Conservation (phyloP, 169 alveolate genomes). For the Plasmodium gallinaceum region DNA sequence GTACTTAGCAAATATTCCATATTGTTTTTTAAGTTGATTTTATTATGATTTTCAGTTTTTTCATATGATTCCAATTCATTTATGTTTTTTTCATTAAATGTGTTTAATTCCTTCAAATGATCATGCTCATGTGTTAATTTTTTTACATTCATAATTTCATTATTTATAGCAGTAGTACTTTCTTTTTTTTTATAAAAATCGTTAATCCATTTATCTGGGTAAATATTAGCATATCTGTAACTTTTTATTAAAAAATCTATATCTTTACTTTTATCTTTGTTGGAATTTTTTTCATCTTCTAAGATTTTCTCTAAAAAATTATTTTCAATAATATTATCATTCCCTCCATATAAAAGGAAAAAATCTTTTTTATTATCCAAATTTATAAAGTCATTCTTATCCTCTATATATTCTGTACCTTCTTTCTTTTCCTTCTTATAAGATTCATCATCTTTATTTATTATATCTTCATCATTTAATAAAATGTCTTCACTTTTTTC, state of each 20-base stretch:
- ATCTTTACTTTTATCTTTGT: slow-evolving; percentile 44
- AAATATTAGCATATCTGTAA: slow-evolving; percentile 30
- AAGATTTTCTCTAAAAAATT: slow-evolving; percentile 48
- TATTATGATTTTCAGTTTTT: not conserved
- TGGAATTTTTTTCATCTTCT: slow-evolving; percentile 24
- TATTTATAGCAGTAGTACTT: not conserved
- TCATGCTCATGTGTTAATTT: not conserved
- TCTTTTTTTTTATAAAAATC: slow-evolving; percentile 9
- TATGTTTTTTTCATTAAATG: not conserved
- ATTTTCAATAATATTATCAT: slow-evolving; percentile 21
- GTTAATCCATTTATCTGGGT: slow-evolving; percentile 42
- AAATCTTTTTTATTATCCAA: slow-evolving; percentile 30
- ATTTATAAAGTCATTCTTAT: not conserved
- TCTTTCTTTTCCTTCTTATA: not conserved
- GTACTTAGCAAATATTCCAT: not conserved
- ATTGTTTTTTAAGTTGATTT: not conserved
- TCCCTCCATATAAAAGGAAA: slow-evolving; percentile 28
- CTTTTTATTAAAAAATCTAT: slow-evolving; percentile 33
- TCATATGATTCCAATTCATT: not conserved
- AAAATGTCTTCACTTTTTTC: slow-evolving; percentile 20
- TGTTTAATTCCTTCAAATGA: not conserved
- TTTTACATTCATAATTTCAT: not conserved
- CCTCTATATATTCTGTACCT: not conserved
- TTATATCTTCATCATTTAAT: slow-evolving; percentile 19
- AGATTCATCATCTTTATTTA: not conserved